These are phyloP conservation scores for Wickerhamiella brachini DNA, from an alignment of 805 yeast species.

Conservation along the genomic window DNA sequence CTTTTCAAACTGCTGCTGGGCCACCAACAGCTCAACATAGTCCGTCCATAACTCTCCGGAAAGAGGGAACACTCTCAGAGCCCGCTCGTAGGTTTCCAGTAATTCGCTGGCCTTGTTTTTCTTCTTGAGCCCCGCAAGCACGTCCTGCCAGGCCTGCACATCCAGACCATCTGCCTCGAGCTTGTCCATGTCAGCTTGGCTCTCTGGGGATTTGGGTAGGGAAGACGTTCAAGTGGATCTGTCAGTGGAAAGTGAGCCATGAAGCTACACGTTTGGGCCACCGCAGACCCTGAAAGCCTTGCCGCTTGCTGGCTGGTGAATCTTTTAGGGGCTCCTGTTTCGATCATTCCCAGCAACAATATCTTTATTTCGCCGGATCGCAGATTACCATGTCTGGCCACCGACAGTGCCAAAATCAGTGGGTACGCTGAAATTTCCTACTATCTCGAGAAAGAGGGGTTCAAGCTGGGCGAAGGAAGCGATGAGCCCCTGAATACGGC, in stretches of 20 bases:
- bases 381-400: constrained; percentile 20
- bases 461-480: neutral
- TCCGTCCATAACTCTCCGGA: constrained; percentile 62
- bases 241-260: constrained; percentile 2
- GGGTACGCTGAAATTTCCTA: constrained; percentile 20
- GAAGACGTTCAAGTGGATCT: neutral
- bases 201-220: neutral
- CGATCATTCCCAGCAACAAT: constrained; percentile 19
- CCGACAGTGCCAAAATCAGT: constrained; percentile 7
- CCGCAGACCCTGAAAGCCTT: constrained; percentile 23
- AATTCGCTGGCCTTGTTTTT: constrained; percentile 50
- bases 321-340: constrained; percentile 6
- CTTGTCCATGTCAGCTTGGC: constrained; percentile 41
- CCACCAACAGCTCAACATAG: constrained; percentile 52
- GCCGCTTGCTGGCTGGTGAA: constrained; percentile 20
- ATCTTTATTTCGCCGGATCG: constrained; percentile 12
- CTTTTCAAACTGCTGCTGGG: constrained; percentile 32
- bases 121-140: constrained; percentile 35
- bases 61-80: constrained; percentile 51
- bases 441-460: constrained; percentile 9
- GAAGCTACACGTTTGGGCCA: constrained; percentile 25
- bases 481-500: constrained; percentile 7
- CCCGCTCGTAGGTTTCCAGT: constrained; percentile 36
- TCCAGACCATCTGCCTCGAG: constrained; percentile 41
- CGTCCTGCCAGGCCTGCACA: constrained; percentile 40